phyloP scores from a whole-genome alignment of 257 asterid species.

The Ballota nigra region DNA sequence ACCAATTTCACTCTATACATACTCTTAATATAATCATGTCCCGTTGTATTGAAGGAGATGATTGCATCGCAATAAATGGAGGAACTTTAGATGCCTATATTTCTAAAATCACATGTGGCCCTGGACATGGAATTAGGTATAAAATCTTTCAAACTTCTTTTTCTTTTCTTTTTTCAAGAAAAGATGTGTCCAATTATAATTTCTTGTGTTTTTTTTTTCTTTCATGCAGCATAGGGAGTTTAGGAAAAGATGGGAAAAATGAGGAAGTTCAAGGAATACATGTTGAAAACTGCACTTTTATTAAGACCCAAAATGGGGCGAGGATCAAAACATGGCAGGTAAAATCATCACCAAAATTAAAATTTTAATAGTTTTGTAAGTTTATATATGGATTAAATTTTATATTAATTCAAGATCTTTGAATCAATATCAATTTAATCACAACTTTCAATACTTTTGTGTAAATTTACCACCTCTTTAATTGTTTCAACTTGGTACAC shows the following conservation, averaged over 20 bases:
- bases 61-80: slow-evolving; percentile 12
- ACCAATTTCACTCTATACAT: too few species aligned
- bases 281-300: slow-evolving; percentile 2
- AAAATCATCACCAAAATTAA: background rate
- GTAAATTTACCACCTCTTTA: too few species aligned
- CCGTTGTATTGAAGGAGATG: background rate
- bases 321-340: slow-evolving; percentile 29
- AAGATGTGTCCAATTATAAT: background rate
- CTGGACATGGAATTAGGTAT: slow-evolving; percentile 25
- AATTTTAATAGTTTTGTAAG: too few species aligned
- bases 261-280: slow-evolving; percentile 19
- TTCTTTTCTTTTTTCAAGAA: background rate
- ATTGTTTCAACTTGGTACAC: too few species aligned
- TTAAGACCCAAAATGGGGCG: slow-evolving; percentile 17
- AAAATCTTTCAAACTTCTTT: background rate
- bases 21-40: too few species aligned
- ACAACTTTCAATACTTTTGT: too few species aligned
- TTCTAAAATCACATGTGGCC: slow-evolving; percentile 11
- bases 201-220: background rate
- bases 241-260: slow-evolving; percentile 14
- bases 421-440: too few species aligned
- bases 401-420: too few species aligned
- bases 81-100: slow-evolving; percentile 12
- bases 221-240: slow-evolving; percentile 21
- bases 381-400: too few species aligned